phyloP scores from a whole-genome alignment of 306 rosid species.

The Rosa multiflora region DNA sequence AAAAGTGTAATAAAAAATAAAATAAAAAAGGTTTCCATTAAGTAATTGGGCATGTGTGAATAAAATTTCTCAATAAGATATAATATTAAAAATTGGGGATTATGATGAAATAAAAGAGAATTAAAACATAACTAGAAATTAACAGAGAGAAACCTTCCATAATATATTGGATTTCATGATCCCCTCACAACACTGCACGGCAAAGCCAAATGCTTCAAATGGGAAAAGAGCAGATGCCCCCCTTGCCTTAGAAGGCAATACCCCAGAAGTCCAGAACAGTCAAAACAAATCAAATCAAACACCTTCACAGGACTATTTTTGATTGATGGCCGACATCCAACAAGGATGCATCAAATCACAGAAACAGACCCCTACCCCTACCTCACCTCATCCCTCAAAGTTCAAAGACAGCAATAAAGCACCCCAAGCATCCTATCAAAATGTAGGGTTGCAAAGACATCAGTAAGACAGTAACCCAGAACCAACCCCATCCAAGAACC shows the following conservation, averaged over 20 bases:
- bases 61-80: no score
- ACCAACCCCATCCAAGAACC: conserved; percentile 10
- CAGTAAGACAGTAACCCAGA: conserved; percentile 22
- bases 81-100: no score
- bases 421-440: conserved; percentile 47
- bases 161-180: background rate
- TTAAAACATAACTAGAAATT: no score
- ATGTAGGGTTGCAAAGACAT: conserved; percentile 41
- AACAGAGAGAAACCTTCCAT: background rate
- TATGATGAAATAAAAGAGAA: no score
- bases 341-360: conserved; percentile 57
- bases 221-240: conserved; percentile 46
- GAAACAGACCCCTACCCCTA: conserved; percentile 26
- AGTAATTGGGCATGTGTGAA: no score
- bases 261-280: conserved; percentile 35
- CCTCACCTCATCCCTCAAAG: conserved; percentile 36
- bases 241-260: conserved; percentile 26
- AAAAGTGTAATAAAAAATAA: no score
- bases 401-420: conserved; percentile 48
- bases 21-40: no score
- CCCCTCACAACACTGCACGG: background rate
- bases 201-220: conserved; percentile 22
- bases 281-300: conserved; percentile 54
- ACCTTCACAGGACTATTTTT: conserved; percentile 36
- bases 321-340: conserved; percentile 55